Base-by-base conservation (phyloP, 179 eudicot species). In the Heliamphora pulchella region DNA sequence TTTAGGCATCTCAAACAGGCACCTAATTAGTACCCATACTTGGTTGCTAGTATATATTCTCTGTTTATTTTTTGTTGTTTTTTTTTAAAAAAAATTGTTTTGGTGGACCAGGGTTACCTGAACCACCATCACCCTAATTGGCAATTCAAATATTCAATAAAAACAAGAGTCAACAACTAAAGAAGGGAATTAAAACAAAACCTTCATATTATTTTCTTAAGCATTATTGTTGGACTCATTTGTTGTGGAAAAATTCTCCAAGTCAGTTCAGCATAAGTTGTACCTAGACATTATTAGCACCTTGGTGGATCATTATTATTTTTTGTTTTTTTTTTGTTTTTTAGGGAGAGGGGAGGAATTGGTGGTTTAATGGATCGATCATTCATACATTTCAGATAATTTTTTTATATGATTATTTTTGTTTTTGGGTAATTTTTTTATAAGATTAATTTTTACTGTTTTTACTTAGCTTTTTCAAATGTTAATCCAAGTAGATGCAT, bases 141-240 rank as follows among this genome's bases (percentile, higher is more conserved):
- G 11, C 47, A 54, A 57, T 66, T 63, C 4, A 6, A 39, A 31
- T 31, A 41, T 54, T 61, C 57, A 20, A 39, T 44, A 43, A 3
- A 41, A 63, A 46, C 76, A 74, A 81, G 47, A 81, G 86, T 81
- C 86, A 84, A 84, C 83, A 81, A 79, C 84, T 74, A 78, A 81
- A 77, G 66, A 64, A 62, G 81, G 69, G 57, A 46, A 3, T 55
- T 0, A 31, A 51, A 8, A 78, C 44, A 67, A 17, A 55, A 15
- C 48, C 44, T 65, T 64, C 46, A 54, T 54, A 22, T 8, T 11
- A 9, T 41, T 18, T 47, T 44, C 22, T 13, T 9, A n/a, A 48
- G 47, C 14, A 64, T 48, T 65, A 44, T 13, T 50, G 20, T 77
- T 50, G 31, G n/a, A 48, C 1, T 63, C 66, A n/a, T 47, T 20